Conservation (phyloP, 129 eudicot genomes). For the Rutidosis leptorrhynchoides region DNA sequence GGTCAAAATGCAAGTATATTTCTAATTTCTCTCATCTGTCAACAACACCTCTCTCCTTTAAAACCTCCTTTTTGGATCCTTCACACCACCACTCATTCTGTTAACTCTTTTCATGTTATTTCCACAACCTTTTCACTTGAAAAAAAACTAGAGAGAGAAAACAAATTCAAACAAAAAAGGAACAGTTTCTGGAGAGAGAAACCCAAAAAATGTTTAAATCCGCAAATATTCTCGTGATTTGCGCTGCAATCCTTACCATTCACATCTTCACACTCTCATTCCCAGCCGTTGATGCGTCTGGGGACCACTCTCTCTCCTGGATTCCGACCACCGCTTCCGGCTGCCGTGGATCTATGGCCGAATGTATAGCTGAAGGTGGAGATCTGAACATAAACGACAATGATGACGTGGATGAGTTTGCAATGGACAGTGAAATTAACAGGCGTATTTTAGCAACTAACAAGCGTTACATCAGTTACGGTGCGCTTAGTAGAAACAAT, state of each 20-base stretch:
- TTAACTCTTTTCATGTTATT: constrained; percentile 19
- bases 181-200: neutral
- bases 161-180: neutral
- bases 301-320: constrained; percentile 21
- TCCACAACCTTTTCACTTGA: neutral
- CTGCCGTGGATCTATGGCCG: constrained; percentile 48
- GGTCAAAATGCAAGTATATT: neutral
- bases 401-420: constrained; percentile 29
- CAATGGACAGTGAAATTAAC: constrained; percentile 51
- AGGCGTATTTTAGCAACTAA: constrained; percentile 51
- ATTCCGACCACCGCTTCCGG: constrained; percentile 17
- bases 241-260: constrained; percentile 26
- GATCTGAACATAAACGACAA: constrained; percentile 34
- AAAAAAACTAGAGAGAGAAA: neutral
- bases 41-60: constrained; percentile 22
- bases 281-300: constrained; percentile 32
- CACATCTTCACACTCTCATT: constrained; percentile 29
- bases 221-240: constrained; percentile 32
- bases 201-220: constrained; percentile 33
- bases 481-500: constrained; percentile 51
- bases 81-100: constrained; percentile 17
- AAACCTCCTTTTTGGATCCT: constrained; percentile 16
- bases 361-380: constrained; percentile 39
- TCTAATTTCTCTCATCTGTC: too few species aligned
- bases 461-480: constrained; percentile 57